Percentiles rank a stretch among this genome's conserved stretches.
phyloP scores from a whole-genome alignment of 2,329 filamentous ascomycete genomes.

The Drechslerella coelobrocha region DNA sequence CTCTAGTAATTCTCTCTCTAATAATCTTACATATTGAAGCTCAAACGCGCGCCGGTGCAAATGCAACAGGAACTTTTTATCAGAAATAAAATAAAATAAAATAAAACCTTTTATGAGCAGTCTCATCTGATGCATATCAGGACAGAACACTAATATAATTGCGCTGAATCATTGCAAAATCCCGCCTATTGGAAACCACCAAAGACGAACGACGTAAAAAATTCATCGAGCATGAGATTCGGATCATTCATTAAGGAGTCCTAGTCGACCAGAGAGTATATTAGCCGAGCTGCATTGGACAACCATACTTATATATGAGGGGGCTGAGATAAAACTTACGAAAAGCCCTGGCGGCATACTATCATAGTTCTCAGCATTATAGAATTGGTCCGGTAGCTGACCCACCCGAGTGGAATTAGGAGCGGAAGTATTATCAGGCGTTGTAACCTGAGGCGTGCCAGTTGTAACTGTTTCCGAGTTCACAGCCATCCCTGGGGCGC shows the following conservation, averaged over 20 bases:
- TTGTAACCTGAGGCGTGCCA: conserved; percentile 18
- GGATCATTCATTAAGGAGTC: conserved; percentile 46
- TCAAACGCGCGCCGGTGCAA: not conserved
- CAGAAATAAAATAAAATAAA: not conserved
- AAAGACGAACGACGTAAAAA: conserved; percentile 48
- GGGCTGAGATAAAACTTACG: conserved; percentile 19
- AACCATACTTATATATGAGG: too few species aligned
- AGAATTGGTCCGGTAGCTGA: conserved; percentile 7
- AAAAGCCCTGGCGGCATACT: conserved; percentile 32
- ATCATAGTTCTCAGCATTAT: conserved; percentile 18
- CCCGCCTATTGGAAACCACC: conserved; percentile 30
- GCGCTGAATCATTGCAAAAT: not conserved
- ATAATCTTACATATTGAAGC: not conserved
- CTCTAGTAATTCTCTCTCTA: not conserved
- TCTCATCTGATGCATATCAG: not conserved
- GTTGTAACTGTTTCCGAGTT: conserved; percentile 24
- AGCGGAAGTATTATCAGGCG: conserved; percentile 16
- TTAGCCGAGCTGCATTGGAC: too few species aligned
- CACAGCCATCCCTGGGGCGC: conserved; percentile 8
- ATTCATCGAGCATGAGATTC: conserved; percentile 49
- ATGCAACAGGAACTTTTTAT: not conserved
- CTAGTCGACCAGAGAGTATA: too few species aligned
- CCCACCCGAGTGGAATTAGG: not conserved
- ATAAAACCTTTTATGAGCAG: not conserved
- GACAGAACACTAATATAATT: too few species aligned